phyloP scores from a whole-genome alignment of 108 stramenopile genomes.

The Conticribra weissflogii region DNA sequence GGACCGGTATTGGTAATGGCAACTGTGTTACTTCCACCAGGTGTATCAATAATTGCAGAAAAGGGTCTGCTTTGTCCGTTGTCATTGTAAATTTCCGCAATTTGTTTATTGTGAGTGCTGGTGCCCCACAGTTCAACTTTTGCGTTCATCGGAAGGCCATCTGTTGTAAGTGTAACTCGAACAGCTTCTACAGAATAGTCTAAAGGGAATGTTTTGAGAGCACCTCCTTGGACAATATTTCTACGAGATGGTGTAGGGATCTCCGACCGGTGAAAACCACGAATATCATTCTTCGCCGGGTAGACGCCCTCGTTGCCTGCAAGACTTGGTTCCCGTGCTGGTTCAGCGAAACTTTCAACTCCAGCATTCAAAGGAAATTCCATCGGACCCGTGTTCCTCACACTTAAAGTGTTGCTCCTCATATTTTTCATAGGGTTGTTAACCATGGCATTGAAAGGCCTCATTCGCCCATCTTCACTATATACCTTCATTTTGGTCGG shows the following conservation, averaged over 20 bases:
- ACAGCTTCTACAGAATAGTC: slow-evolving; percentile 45
- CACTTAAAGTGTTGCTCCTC: slow-evolving; percentile 38
- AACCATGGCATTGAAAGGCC: slow-evolving; percentile 42
- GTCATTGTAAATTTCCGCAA: slow-evolving; percentile 52
- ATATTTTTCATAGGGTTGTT: slow-evolving; percentile 28
- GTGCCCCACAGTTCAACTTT: slow-evolving; percentile 52
- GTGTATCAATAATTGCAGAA: slow-evolving; percentile 36
- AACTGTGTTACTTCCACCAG: slow-evolving; percentile 45
- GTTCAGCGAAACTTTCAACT: slow-evolving; percentile 22
- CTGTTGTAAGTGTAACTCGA: slow-evolving; percentile 38
- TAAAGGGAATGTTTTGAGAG: slow-evolving; percentile 38
- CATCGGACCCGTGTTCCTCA: slow-evolving; percentile 48
- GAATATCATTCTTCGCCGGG: slow-evolving; percentile 20
- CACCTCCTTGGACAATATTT: slow-evolving; percentile 43
- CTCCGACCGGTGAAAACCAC: slow-evolving; percentile 18
- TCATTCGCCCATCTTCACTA: slow-evolving; percentile 49
- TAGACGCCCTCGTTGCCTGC: slow-evolving; percentile 33
- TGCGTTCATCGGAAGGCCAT: slow-evolving; percentile 51
- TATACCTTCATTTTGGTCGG: slow-evolving; percentile 48
- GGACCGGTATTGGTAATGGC: slow-evolving; percentile 50
- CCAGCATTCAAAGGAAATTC: slow-evolving; percentile 47
- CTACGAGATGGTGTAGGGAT: slow-evolving; percentile 17
- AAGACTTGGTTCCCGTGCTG: slow-evolving; percentile 7
- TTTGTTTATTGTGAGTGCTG: slow-evolving; percentile 34
- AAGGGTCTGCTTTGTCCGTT: slow-evolving; percentile 43